Evolutionary conservation across 352 stramenopile species (phyloP).

Genomic region (Thalassiosira mediterranea): DNA sequence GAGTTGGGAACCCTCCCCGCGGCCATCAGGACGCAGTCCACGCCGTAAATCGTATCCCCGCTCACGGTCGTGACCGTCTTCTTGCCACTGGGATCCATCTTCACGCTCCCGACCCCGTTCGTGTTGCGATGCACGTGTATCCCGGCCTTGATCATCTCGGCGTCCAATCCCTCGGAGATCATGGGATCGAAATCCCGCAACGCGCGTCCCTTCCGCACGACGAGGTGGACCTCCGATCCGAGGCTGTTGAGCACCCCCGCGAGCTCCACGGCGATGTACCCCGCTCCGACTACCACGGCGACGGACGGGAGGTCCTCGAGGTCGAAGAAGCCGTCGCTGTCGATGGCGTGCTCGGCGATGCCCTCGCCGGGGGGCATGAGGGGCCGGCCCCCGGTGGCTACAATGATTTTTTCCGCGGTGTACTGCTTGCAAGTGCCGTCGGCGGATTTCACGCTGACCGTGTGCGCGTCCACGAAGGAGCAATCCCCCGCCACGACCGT

Average conservation of each 20-base stretch:
- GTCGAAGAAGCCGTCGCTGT: conserved; percentile 97
- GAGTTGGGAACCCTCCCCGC: conserved; percentile 89
- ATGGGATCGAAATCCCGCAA: conserved; percentile 80
- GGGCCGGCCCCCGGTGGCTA: conserved; percentile 92
- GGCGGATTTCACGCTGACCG: conserved; percentile 34
- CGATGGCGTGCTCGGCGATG: conserved; percentile 92
- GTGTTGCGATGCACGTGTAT: conserved; percentile 77
- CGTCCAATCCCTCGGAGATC: conserved; percentile 62
- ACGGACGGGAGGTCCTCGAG: conserved; percentile 90
- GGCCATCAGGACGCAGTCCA: conserved; percentile 91
- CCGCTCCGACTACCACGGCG: conserved; percentile 94
- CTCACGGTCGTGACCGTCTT: conserved; percentile 64
- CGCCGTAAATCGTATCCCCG: conserved; percentile 80
- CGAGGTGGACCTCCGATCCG: conserved; percentile 88
- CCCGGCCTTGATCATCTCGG: conserved; percentile 73
- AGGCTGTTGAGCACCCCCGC: conserved; percentile 94
- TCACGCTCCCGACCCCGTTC: conserved; percentile 63
- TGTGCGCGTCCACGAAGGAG: conserved; percentile 86
- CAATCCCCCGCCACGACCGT: conserved; percentile 88
- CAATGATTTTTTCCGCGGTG: conserved; percentile 91
- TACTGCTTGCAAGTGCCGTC: conserved; percentile 28
- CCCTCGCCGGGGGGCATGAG: conserved; percentile 78
- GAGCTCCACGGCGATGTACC: conserved; percentile 98
- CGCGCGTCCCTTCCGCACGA: conserved; percentile 75
- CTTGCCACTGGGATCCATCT: conserved; percentile 35